Conservation (phyloP, 345 rosid species). For the Trapa bicornis region DNA sequence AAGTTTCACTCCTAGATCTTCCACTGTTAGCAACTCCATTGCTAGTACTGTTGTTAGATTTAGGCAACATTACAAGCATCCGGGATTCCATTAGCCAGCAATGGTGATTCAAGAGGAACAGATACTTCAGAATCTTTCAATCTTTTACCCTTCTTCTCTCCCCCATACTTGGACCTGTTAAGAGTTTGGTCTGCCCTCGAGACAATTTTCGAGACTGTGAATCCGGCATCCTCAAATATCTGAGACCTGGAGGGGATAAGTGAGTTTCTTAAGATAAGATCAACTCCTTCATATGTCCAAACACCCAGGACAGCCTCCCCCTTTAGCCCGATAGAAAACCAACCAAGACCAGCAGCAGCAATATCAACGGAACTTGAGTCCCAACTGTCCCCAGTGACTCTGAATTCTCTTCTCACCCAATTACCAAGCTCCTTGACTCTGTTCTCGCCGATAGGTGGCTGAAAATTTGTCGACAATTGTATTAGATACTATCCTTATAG, state of each 20-base stretch:
- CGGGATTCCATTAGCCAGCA: background rate
- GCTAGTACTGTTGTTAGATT: background rate
- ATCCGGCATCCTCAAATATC: constrained; percentile 68
- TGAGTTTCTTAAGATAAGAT: constrained; percentile 54
- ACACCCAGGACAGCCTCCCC: constrained; percentile 67
- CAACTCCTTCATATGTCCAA: constrained; percentile 84
- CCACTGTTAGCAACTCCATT: background rate
- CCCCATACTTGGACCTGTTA: constrained; percentile 30
- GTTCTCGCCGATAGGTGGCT: constrained; percentile 86
- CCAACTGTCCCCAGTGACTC: constrained; percentile 58
- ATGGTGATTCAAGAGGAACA: constrained; percentile 9
- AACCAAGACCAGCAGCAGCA: constrained; percentile 47
- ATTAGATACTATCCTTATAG: background rate
- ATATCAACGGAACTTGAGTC: constrained; percentile 45
- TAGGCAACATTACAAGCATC: background rate
- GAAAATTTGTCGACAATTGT: constrained; percentile 5
- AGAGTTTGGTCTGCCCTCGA: constrained; percentile 63
- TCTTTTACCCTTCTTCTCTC: constrained; percentile 34
- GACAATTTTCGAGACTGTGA: constrained; percentile 76
- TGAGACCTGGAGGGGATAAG: constrained; percentile 56
- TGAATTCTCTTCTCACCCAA: constrained; percentile 67
- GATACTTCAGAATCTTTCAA: constrained; percentile 10
- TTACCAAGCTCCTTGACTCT: constrained; percentile 67
- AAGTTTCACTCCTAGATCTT: background rate
- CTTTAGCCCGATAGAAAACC: constrained; percentile 14